These are phyloP conservation scores for Aspergillus sclerotialis DNA, from an alignment of 2,329 filamentous ascomycete species.

Conservation along the genomic window DNA sequence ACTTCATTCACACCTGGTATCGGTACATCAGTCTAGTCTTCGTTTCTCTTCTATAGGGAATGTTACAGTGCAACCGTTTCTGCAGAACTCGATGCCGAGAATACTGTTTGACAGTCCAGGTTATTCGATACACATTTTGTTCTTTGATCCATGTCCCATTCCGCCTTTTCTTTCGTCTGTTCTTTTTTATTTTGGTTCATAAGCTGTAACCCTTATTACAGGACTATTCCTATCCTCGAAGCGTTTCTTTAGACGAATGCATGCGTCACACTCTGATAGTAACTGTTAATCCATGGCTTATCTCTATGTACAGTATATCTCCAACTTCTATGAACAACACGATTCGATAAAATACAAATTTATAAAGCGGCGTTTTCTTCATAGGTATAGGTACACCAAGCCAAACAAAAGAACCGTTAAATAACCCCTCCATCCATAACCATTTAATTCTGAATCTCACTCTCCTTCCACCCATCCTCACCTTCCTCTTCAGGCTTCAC, in stretches of 20 bases:
- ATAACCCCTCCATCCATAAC: no score
- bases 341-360: not conserved
- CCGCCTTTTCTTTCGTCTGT: conserved; percentile 6
- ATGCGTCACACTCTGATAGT: no score
- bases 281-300: no score
- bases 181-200: conserved; percentile 2
- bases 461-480: conserved; percentile 58
- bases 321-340: no score
- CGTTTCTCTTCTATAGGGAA: no score
- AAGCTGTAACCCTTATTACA: no score
- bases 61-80: not conserved
- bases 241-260: conserved; percentile 11
- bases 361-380: no score
- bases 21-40: conserved; percentile 11
- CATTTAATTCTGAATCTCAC: conserved; percentile 63
- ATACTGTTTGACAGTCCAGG: no score
- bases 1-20: conserved; percentile 5
- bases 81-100: no score
- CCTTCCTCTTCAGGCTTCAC: conserved; percentile 38
- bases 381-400: conserved; percentile 4
- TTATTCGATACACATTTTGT: conserved; percentile 1
- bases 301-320: no score
- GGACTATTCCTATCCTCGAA: conserved; percentile 1
- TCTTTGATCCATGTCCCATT: not conserved
- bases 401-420: conserved; percentile 1